Conservation (phyloP, 2,329 filamentous ascomycete genomes). For the Fusarium nisikadoi region DNA sequence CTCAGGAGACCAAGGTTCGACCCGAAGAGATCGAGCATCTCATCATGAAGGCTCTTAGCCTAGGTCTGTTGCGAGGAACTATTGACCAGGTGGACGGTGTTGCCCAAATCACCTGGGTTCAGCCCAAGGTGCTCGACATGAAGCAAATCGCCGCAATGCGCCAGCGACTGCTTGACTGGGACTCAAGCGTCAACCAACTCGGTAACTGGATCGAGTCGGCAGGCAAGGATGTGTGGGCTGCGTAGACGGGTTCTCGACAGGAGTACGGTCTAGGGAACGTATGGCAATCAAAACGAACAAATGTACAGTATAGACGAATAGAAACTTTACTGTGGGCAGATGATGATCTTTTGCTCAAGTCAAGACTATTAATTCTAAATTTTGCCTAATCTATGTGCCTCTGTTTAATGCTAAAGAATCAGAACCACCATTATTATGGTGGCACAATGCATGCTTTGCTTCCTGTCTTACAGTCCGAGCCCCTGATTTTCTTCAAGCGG, state of each 20-base stretch:
- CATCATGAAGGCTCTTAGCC: constrained; percentile 98
- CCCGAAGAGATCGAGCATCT: constrained; percentile 95
- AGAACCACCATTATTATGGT: neutral
- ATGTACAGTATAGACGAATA: constrained; percentile 47
- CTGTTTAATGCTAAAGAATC: neutral
- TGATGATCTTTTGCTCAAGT: constrained; percentile 32
- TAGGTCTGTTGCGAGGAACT: constrained; percentile 88
- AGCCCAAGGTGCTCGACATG: constrained; percentile 97
- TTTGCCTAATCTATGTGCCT: constrained; percentile 5
- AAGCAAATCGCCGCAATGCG: constrained; percentile 95
- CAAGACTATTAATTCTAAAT: constrained; percentile 39
- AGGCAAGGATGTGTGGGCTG: constrained; percentile 95
- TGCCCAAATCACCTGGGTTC: constrained; percentile 97
- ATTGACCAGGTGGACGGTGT: constrained; percentile 97
- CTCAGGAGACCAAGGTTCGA: constrained; percentile 90
- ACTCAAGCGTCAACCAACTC: constrained; percentile 92
- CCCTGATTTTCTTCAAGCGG: constrained; percentile 18
- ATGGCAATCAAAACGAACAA: constrained; percentile 30
- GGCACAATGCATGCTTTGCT: neutral
- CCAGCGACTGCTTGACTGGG: constrained; percentile 89
- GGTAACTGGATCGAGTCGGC: constrained; percentile 97
- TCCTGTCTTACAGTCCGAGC: neutral
- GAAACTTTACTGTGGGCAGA: constrained; percentile 39
- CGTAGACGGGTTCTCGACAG: constrained; percentile 56
- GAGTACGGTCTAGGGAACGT: constrained; percentile 1